Evolutionary conservation across 2,329 filamentous ascomycete genomes (phyloP).

Genomic region (Ampelomyces quisqualis): DNA sequence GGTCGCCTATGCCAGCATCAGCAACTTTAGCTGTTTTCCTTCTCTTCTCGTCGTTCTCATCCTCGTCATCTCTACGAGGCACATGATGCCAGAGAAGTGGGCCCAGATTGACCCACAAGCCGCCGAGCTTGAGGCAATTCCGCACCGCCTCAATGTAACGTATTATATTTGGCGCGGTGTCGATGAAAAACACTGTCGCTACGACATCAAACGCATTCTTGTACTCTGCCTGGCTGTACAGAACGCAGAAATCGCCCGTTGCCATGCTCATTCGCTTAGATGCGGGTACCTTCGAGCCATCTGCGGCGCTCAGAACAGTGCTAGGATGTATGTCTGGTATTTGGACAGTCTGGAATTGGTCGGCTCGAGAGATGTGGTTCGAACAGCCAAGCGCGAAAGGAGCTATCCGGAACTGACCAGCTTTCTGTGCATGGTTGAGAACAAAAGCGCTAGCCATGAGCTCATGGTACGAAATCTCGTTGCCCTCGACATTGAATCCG

Average conservation of each 20-base stretch:
- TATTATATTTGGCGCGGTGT: constrained; percentile 91
- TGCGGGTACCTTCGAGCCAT: constrained; percentile 28
- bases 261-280: constrained; percentile 84
- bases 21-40: constrained; percentile 15
- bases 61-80: constrained; percentile 51
- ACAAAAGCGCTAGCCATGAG: constrained; percentile 80
- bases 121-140: constrained; percentile 73
- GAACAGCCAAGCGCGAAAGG: constrained; percentile 89
- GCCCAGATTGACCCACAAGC: constrained; percentile 85
- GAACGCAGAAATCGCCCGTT: constrained; percentile 86
- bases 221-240: constrained; percentile 69
- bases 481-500: constrained; percentile 79
- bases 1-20: constrained; percentile 72
- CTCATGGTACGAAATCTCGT: constrained; percentile 95
- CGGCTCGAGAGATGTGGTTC: constrained; percentile 71
- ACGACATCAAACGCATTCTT: constrained; percentile 73
- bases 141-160: constrained; percentile 82
- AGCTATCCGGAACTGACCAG: constrained; percentile 69
- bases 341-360: constrained; percentile 72
- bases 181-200: constrained; percentile 91
- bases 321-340: constrained; percentile 71
- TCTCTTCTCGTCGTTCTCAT: constrained; percentile 7
- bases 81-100: constrained; percentile 96
- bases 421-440: constrained; percentile 64
- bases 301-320: constrained; percentile 32